Evolutionary conservation across 2,329 filamentous ascomycete genomes (phyloP), one percentile per base, ranked within the genome.

Genomic region (Basipetospora chlamydospora): DNA sequence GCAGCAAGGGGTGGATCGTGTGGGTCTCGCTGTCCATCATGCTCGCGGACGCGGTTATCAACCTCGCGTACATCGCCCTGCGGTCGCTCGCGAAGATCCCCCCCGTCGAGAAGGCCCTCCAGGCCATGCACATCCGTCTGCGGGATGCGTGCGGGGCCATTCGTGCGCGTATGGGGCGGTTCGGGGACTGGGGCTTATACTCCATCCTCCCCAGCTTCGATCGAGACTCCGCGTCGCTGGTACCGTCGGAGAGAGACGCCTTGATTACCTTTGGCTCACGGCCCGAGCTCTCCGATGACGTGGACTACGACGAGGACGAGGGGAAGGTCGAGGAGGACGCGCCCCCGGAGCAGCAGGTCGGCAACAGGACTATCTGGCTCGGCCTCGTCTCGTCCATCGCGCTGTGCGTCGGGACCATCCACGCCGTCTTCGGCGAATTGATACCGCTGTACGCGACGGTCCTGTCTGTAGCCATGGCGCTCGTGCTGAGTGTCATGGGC

Each of bases 1-100:
- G 90, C 8, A 94, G 85, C 53, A 95, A 96, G 59, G 90, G 88
- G 26, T 98, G 90, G 90, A 96, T 98, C 41, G 84, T 98, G 0
- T 98, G 90, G 90, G 68, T 93, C 3, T 94, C 85, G 23, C 63
- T 98, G 21, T 84, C 90, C 3, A 95, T 98, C 45, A 98, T 98
- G 90, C 67, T 98, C 18, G 83, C 84, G 16, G 90, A 98, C 56
- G 85, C 88, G 1, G 67, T 98, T 3, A 72, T 96, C 43, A 95
- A 82, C 48, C 70, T 98, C 8, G 75, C 80, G 2, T 86, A 87
- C 64, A 69, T 95, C 28, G 63, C 81, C 1, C 44, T 81, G 3
- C 72, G 73, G 3, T 79, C 83, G 1, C 43, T 80, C 30, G 12
- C 22, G 10, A 12, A 11, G 16, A 17, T 13, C 10, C 30, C 30